Conservation (phyloP, 441 rosid species). For the Pelargonium australe region DNA sequence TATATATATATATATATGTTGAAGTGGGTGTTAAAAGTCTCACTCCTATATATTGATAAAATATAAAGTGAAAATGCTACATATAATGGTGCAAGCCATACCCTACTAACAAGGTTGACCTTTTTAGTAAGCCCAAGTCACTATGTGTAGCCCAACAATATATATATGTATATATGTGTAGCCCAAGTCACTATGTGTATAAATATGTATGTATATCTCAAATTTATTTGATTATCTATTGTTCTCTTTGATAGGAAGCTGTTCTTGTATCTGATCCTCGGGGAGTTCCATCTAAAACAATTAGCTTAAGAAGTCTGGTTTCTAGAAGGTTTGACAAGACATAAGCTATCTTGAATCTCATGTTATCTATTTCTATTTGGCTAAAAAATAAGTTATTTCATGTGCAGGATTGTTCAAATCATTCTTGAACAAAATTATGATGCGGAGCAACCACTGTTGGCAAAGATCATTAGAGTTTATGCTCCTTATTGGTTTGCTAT, state of each 20-base stretch:
- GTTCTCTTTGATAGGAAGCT: conserved; percentile 56
- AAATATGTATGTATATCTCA: too few relatives aligned
- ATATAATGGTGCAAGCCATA: too few relatives aligned
- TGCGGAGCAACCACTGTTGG: conserved; percentile 46
- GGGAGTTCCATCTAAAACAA: conserved; percentile 70
- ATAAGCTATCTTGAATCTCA: conserved; percentile 1
- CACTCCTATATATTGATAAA: too few relatives aligned
- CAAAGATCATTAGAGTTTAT: conserved; percentile 68
- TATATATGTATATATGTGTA: too few relatives aligned
- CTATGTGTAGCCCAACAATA: too few relatives aligned
- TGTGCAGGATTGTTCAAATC: conserved; percentile 73
- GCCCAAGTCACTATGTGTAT: too few relatives aligned
- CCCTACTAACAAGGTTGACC: too few relatives aligned
- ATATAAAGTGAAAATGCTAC: too few relatives aligned
- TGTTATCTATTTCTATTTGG: conserved; percentile 19
- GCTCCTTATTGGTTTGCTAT: conserved; percentile 92
- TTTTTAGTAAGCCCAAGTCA: too few relatives aligned
- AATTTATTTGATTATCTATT: conserved; percentile 19
- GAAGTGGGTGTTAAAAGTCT: too few relatives aligned
- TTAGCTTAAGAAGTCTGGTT: conserved; percentile 74
- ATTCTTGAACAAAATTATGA: conserved; percentile 83
- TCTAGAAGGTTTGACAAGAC: conserved; percentile 67
- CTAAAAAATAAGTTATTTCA: conserved; percentile 21
- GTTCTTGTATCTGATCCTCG: conserved; percentile 82
- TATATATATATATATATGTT: too few relatives aligned